These are phyloP conservation scores for Phyllosticta paracitricarpa DNA, from an alignment of 2,329 filamentous ascomycete genomes.

Conservation along the genomic window DNA sequence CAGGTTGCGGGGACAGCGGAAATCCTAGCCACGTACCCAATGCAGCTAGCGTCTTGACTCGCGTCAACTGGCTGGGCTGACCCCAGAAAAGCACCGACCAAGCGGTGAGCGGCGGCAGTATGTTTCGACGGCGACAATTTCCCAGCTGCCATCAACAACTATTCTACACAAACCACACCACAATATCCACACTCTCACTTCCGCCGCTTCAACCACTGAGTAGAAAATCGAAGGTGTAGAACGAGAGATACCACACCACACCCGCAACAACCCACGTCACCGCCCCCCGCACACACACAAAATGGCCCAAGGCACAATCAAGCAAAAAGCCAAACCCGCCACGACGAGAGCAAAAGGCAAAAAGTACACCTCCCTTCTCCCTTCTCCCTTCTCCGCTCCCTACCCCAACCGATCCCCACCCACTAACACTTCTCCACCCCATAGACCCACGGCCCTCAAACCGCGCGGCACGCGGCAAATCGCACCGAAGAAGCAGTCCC, in stretches of 20 bases:
- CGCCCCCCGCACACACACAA: neutral
- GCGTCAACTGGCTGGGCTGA: neutral
- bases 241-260: too few species aligned
- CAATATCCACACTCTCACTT: neutral
- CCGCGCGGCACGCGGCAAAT: slow-evolving; percentile 53
- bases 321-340: slow-evolving; percentile 29
- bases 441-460: slow-evolving; percentile 29
- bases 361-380: slow-evolving; percentile 8
- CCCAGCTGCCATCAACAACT: neutral
- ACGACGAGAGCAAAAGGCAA: neutral
- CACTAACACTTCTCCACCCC: slow-evolving; percentile 13
- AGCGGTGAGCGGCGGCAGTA: neutral
- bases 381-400: slow-evolving; percentile 5
- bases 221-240: too few species aligned
- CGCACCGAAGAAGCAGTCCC: slow-evolving; percentile 53
- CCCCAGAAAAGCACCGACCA: neutral
- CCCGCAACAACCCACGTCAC: too few species aligned
- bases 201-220: neutral
- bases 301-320: slow-evolving; percentile 42
- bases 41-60: neutral
- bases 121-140: neutral
- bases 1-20: neutral
- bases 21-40: neutral
- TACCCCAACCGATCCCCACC: slow-evolving; percentile 11
- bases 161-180: neutral